Percentiles rank a stretch among this genome's conserved stretches.
These are phyloP conservation scores for Magnaporthiopsis rhizophila DNA, from an alignment of 2,329 filamentous ascomycete species.

Conservation along the genomic window DNA sequence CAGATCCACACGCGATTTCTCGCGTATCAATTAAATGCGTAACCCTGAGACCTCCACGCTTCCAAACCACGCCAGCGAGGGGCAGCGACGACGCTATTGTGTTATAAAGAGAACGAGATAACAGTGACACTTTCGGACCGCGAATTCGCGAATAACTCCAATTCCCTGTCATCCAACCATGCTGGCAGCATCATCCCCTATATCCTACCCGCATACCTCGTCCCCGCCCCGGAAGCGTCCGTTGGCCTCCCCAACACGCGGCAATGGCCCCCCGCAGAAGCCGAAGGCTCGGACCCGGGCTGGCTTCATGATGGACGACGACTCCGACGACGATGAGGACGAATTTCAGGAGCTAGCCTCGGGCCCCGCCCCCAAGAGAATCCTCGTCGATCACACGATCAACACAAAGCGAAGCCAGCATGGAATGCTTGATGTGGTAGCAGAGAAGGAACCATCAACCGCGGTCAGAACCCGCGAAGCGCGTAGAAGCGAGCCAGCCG, in stretches of 20 bases:
- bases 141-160: not conserved
- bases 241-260: constrained; percentile 4
- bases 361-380: constrained; percentile 6
- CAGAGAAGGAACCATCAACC: not conserved
- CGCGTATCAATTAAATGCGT: not conserved
- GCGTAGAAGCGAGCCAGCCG: not conserved
- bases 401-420: not conserved
- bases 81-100: not conserved
- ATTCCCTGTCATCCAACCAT: not conserved
- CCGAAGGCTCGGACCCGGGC: constrained; percentile 8
- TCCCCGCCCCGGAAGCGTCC: constrained; percentile 8
- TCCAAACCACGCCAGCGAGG: not conserved
- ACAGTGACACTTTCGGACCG: not conserved
- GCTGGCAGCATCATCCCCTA: constrained; percentile 10
- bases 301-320: constrained; percentile 10
- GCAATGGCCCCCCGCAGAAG: constrained; percentile 6
- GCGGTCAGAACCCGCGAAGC: not conserved
- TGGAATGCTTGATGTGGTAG: not conserved
- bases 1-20: not conserved
- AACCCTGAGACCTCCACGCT: not conserved
- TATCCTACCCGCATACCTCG: constrained; percentile 9
- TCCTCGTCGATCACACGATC: constrained; percentile 1
- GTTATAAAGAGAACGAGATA: not conserved
- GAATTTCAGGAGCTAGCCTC: constrained; percentile 4
- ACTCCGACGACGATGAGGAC: constrained; percentile 6